These are phyloP conservation scores for Mycena rebaudengoi DNA, from an alignment of 768 basidiomycete species.

Conservation along the genomic window DNA sequence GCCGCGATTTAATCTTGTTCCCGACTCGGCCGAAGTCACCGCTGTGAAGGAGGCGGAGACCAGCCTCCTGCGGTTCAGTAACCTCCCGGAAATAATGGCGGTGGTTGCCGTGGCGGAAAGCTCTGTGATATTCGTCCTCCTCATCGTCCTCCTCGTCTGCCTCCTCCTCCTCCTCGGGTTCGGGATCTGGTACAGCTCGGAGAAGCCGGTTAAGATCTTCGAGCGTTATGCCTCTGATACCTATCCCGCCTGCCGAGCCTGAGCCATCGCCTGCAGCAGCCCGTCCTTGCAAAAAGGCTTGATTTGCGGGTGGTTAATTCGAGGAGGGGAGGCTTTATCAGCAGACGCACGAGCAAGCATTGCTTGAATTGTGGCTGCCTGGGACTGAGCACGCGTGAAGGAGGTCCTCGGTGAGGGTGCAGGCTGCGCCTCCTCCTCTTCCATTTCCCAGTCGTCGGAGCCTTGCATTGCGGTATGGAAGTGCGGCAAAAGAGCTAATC, in stretches of 20 bases:
- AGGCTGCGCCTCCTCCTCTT: slow-evolving; percentile 34
- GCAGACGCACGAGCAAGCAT: slow-evolving; percentile 19
- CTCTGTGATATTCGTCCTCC: slow-evolving; percentile 40
- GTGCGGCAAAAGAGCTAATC: not conserved
- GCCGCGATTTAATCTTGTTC: slow-evolving; percentile 54
- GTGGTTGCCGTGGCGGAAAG: slow-evolving; percentile 24
- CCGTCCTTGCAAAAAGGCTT: slow-evolving; percentile 18
- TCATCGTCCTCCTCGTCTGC: slow-evolving; percentile 50
- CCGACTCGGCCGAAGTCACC: slow-evolving; percentile 84
- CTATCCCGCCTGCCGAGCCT: not conserved
- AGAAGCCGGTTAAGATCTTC: slow-evolving; percentile 35
- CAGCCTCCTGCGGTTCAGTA: slow-evolving; percentile 68
- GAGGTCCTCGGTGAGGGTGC: slow-evolving; percentile 29
- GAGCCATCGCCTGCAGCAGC: not conserved
- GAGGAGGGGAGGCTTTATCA: not conserved
- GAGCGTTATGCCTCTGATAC: slow-evolving; percentile 29
- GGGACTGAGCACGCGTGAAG: not conserved
- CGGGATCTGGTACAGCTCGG: not conserved
- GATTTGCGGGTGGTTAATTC: not conserved
- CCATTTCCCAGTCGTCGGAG: slow-evolving; percentile 40
- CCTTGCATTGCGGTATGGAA: not conserved
- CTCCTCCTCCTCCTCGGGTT: slow-evolving; percentile 38
- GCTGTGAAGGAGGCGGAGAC: slow-evolving; percentile 69
- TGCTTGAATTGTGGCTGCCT: slow-evolving; percentile 16
- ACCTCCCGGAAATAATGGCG: slow-evolving; percentile 45